These are phyloP conservation scores for Hypomyces perniciosus DNA, from an alignment of 2,329 filamentous ascomycete species.

Conservation along the genomic window DNA sequence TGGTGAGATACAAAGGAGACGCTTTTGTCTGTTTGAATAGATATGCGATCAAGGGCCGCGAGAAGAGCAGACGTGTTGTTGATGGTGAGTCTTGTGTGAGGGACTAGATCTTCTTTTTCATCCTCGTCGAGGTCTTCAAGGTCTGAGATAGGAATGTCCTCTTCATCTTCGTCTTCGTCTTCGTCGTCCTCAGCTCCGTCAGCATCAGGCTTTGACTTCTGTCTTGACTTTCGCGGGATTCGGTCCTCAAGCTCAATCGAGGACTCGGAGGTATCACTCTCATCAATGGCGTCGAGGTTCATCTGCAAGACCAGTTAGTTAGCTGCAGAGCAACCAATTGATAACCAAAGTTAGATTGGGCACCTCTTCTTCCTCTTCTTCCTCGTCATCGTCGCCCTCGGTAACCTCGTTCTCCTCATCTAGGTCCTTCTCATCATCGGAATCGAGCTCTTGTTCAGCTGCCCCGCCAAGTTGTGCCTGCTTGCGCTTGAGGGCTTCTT, in stretches of 20 bases:
- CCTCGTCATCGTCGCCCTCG: conserved; percentile 33
- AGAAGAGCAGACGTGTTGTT: conserved; percentile 90
- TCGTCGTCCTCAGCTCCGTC: conserved; percentile 44
- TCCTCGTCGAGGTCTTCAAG: conserved; percentile 71
- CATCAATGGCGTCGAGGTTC: conserved; percentile 52
- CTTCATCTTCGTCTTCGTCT: conserved; percentile 68
- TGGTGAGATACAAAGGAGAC: conserved; percentile 82
- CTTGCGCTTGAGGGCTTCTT: conserved; percentile 36
- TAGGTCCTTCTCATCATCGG: conserved; percentile 33
- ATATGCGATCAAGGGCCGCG: conserved; percentile 71
- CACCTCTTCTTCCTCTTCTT: conserved; percentile 27
- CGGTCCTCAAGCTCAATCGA: conserved; percentile 73
- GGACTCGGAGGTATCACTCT: conserved; percentile 60
- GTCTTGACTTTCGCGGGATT: conserved; percentile 43
- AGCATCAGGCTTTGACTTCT: conserved; percentile 11
- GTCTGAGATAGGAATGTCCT: conserved; percentile 85
- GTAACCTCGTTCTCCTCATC: conserved; percentile 14
- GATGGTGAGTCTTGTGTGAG: conserved; percentile 89
- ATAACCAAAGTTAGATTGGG: neutral
- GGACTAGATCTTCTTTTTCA: conserved; percentile 79
- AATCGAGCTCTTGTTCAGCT: conserved; percentile 2
- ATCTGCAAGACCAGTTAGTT: conserved; percentile 28
- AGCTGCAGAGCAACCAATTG: neutral
- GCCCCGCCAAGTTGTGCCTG: conserved; percentile 22
- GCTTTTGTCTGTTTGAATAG: conserved; percentile 56